Conservation (phyloP, 345 rosid species). For the Iberis pinnata region DNA sequence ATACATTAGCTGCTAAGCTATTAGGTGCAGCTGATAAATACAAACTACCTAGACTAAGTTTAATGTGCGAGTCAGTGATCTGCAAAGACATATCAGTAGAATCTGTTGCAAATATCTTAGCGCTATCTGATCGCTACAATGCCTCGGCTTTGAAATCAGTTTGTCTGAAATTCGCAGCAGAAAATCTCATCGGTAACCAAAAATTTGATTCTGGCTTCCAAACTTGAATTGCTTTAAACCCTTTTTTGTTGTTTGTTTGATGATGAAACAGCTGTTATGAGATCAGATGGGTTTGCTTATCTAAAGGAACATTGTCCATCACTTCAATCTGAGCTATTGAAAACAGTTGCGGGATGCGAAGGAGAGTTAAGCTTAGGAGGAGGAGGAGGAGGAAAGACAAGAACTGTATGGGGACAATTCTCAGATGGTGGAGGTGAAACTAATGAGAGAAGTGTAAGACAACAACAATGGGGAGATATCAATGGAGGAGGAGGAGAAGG, state of each 20-base stretch:
- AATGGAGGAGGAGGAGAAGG: constrained; percentile 49
- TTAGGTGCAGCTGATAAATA: constrained; percentile 84
- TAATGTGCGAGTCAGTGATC: constrained; percentile 80
- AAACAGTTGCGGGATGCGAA: constrained; percentile 69
- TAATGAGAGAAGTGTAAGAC: constrained; percentile 47
- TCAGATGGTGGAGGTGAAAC: constrained; percentile 61
- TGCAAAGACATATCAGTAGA: constrained; percentile 78
- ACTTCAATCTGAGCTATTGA: constrained; percentile 65
- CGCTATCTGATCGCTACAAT: constrained; percentile 69
- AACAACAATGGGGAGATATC: constrained; percentile 49
- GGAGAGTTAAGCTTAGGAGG: constrained; percentile 51
- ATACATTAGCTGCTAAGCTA: constrained; percentile 62
- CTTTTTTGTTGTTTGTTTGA: constrained; percentile 16
- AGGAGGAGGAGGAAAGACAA: constrained; percentile 48
- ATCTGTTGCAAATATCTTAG: constrained; percentile 64
- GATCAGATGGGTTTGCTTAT: constrained; percentile 61
- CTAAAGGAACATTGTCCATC: constrained; percentile 56
- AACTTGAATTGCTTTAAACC: not conserved
- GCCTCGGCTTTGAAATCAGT: constrained; percentile 72
- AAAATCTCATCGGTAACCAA: constrained; percentile 77
- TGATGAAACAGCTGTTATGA: constrained; percentile 55
- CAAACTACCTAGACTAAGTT: constrained; percentile 65
- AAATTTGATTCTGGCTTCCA: too few species aligned
- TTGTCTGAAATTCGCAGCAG: constrained; percentile 86
- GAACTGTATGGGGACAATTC: constrained; percentile 60